Evolutionary conservation across 768 basidiomycete species (phyloP).

Genomic region (Boletellus ananiceps): DNA sequence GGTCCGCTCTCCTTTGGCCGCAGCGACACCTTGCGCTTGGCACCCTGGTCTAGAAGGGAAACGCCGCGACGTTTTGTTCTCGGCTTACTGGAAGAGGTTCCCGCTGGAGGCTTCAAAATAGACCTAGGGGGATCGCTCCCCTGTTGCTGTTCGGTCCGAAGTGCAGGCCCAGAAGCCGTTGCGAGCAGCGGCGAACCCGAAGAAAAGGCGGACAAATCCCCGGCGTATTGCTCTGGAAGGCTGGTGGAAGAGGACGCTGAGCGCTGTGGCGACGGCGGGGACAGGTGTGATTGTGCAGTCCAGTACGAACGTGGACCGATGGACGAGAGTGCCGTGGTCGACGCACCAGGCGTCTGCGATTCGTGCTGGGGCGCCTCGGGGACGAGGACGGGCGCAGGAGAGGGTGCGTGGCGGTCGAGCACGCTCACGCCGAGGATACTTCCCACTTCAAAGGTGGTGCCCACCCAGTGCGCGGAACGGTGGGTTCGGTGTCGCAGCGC

Average conservation of each 20-base stretch:
- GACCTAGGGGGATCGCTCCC: slow-evolving; percentile 16
- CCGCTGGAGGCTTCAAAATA: slow-evolving; percentile 20
- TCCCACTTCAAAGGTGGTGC: slow-evolving; percentile 74
- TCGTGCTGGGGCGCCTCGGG: slow-evolving; percentile 4
- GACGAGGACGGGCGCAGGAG: background rate
- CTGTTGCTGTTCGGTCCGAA: slow-evolving; percentile 10
- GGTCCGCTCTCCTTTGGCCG: slow-evolving; percentile 21
- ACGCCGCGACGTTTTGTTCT: slow-evolving; percentile 9
- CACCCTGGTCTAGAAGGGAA: slow-evolving; percentile 12
- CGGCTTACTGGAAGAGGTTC: slow-evolving; percentile 3
- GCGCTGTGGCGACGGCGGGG: slow-evolving; percentile 9
- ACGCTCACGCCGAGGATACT: slow-evolving; percentile 68
- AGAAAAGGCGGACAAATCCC: slow-evolving; percentile 15
- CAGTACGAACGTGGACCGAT: slow-evolving; percentile 20
- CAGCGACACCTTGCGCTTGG: slow-evolving; percentile 8
- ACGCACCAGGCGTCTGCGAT: slow-evolving; percentile 8
- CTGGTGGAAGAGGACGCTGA: slow-evolving; percentile 12
- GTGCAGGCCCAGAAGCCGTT: slow-evolving; percentile 6
- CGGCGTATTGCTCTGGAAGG: slow-evolving; percentile 13
- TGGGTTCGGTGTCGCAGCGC: slow-evolving; percentile 32
- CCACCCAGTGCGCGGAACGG: slow-evolving; percentile 50
- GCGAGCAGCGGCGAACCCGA: slow-evolving; percentile 24
- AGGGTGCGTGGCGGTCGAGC: slow-evolving; percentile 30
- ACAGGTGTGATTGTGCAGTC: slow-evolving; percentile 18
- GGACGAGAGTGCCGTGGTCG: slow-evolving; percentile 21